These are phyloP conservation scores for Pythium chondricola DNA, from an alignment of 352 stramenopile species.

Conservation along the genomic window DNA sequence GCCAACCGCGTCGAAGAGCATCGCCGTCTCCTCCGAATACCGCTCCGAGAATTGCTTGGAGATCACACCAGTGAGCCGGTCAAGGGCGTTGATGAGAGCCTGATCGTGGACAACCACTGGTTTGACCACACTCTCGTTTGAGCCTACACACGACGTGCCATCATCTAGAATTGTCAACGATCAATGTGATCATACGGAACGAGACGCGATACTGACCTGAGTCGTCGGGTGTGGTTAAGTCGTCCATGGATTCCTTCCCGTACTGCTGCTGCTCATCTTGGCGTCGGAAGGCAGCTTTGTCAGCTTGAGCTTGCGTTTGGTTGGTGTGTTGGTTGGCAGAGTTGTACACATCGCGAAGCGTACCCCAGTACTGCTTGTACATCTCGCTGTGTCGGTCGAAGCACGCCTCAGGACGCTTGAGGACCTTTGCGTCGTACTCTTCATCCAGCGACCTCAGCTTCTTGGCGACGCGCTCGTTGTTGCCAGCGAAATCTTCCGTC, in stretches of 20 bases:
- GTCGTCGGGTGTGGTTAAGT: conserved; percentile 55
- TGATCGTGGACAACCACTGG: conserved; percentile 50
- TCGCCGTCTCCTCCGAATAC: conserved; percentile 23
- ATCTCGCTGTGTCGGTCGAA: conserved; percentile 40
- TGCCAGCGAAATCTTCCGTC: conserved; percentile 45
- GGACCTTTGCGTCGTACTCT: conserved; percentile 62
- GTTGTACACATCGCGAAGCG: conserved; percentile 57
- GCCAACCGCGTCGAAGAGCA: conserved; percentile 22
- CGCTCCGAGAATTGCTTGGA: conserved; percentile 44
- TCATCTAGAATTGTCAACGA: conserved; percentile 16
- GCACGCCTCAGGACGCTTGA: conserved; percentile 28
- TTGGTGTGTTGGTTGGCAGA: conserved; percentile 17
- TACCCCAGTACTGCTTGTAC: conserved; percentile 75
- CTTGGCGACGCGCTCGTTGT: conserved; percentile 63
- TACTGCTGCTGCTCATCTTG: conserved; percentile 6
- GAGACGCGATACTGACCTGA: conserved; percentile 15
- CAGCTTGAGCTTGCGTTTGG: background rate
- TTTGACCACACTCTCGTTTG: conserved; percentile 31
- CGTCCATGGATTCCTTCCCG: conserved; percentile 32
- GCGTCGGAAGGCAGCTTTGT: background rate
- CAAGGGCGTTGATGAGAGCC: conserved; percentile 48
- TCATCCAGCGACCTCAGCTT: conserved; percentile 68
- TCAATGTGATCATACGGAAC: conserved; percentile 1
- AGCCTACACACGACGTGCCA: conserved; percentile 19
- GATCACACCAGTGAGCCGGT: conserved; percentile 53